These are phyloP conservation scores for Fusarium nurragi DNA, from an alignment of 2,329 filamentous ascomycete genomes.

Conservation along the genomic window DNA sequence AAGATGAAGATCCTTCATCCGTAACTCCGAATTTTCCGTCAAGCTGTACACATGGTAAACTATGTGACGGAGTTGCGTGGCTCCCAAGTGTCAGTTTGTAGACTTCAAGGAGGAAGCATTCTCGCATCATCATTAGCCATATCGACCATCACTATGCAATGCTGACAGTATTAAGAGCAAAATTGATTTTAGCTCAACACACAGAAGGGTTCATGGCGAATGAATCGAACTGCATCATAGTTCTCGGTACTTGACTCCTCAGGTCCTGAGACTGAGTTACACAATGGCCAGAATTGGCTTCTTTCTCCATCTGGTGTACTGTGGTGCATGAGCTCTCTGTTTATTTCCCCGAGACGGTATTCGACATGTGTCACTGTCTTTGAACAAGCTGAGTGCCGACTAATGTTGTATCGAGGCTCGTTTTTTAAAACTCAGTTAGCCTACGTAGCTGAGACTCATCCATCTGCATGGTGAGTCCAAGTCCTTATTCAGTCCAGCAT, in stretches of 20 bases:
- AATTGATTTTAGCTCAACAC: neutral
- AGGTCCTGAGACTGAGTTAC: neutral
- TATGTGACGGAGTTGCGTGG: neutral
- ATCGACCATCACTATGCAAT: neutral
- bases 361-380: neutral
- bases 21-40: neutral
- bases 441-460: neutral
- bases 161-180: neutral
- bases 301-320: neutral
- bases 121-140: neutral
- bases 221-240: too few relatives aligned
- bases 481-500: neutral
- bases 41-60: neutral
- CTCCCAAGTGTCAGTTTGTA: neutral
- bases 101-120: neutral
- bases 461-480: neutral
- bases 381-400: neutral
- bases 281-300: neutral
- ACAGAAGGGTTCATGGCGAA: neutral
- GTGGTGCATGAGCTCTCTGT: neutral
- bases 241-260: neutral
- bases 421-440: neutral
- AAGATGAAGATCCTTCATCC: neutral
- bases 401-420: neutral
- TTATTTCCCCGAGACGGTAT: conserved; percentile 1